Base-by-base conservation (phyloP, 1,139 yeast genomes). In the Saccharomyces uvarum region DNA sequence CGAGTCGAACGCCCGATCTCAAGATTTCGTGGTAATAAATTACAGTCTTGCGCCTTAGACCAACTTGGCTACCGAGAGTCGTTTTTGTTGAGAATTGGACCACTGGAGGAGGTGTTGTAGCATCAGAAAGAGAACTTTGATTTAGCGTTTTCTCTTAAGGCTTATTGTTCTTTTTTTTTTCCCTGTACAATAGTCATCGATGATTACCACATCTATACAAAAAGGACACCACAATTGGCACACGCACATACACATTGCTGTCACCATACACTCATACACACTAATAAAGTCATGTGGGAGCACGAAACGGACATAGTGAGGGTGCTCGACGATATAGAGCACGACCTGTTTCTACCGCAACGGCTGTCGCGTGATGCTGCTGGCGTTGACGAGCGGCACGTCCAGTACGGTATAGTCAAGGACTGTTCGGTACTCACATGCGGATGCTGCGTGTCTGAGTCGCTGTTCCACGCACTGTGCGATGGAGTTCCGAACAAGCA, bases 371-470 rank as follows among this genome's bases (percentile, higher is more conserved):
- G 21, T 3, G 52, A 57, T 21, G 57, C 61, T 6, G 50, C 53
- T 24, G 50, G 53, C 32, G 48, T 27, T 29, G 47, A 50, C 28
- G 49, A 27, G 8, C 19, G 16, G 14, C 50, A 48, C 7, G 26
- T 28, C 11, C 31, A 19, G 6, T 65, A 65, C 48, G 63, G 61
- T 3, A 57, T 61, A 29, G 59, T 66, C 2, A 56, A 53, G 11
- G 89, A 85, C 68, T 77, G 82, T 4, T 74, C 82, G 1, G 77
- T 83, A 21, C 70, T 86, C 19, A 70, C 83, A 0, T 88, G 95
- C 70, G 93, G 95, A 0, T 87, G 95, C 69, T 69, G 86, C 9
- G 75, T 84, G 0, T 83, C 91, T 0, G 86, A 84, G 60, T 60
- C 70, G 0, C 70, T 69, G 6, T 59, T 51, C 28, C 47, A 54